Base-by-base conservation (phyloP, 1,284 basidiomycete genomes). In the Puccinia hordei region DNA sequence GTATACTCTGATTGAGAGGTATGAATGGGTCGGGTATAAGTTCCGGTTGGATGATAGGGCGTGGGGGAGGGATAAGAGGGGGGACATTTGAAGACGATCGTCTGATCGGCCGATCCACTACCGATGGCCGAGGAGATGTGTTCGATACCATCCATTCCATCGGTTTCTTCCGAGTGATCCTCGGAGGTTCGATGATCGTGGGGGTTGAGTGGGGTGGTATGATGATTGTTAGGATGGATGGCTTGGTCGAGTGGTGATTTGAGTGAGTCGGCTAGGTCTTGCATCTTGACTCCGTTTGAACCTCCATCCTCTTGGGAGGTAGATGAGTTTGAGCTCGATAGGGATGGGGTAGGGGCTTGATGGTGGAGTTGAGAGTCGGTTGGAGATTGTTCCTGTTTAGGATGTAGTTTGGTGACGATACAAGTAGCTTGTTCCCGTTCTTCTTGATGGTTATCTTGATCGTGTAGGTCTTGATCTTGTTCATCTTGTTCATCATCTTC, bases 401-500 rank as follows among this genome's bases (percentile, higher is more conserved):
- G 38, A 38, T 2, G 17, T n/a, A 30, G n/a, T 61, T 27, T 19
- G 30, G 1, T 61, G 30, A 27, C 57, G 57, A 35, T 27, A 33
- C 35, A 30, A 30, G 57, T 61, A 61, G 30, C 53, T 57, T 57
- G 53, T 27, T n/a, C 22, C 8, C 22, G 8, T 57, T 65, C 19
- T 65, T 65, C 24, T 30, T 30, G 61, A 12, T 24, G 19, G 9
- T 65, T 9, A 65, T 30, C 4, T 8, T 65, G 19, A 65, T 79
- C 15, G 75, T 82, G 68, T 82, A 77, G 27, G 65, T 82, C 24
- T 83, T 82, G 82, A 41, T 82, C 44, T 79, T 82, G 38, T 81
- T 82, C 57, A 79, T 83, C 35, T 75, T 83, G 0, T 81, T 82
- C 27, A 80, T 83, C 57, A 82, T 83, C 73, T 81, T 82, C 55